Base-by-base conservation (phyloP, 2,329 filamentous ascomycete genomes). In the Mycosphaerella sp. region DNA sequence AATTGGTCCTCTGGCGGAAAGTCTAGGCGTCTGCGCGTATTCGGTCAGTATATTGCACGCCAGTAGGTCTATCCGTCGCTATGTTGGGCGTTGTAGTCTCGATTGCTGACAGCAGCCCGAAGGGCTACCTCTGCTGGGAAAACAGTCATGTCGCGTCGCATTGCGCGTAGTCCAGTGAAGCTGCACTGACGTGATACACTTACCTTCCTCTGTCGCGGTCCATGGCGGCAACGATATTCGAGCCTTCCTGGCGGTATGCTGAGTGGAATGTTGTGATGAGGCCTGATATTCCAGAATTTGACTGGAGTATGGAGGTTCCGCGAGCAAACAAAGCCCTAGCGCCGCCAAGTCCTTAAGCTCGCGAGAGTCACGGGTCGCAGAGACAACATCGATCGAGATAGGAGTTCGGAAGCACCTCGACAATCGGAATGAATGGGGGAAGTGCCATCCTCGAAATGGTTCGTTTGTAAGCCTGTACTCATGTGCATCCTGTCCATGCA, bases 201-300 rank as follows among this genome's bases (percentile, higher is more conserved):
- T 67, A 75, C 73, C 73, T 74, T 65, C 73, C 12, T 11, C 12
- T 65, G 43, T 73, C 71, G 51, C 71, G 68, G 56, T 74, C 72
- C 64, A 66, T 66, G 52, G 21, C 53, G 52, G 39, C 47, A 47
- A 36, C 36, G 29, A 41, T 40, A 42, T 29, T 14, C 7, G 9
- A 44, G 40, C 38, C 32, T n/a, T 38, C 7, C 42, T 12, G 12
- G 9, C 7, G 11, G 12, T 23, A 44, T 29, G 42, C 17, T 44
- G 42, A 38, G 4, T 44, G 42, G 31, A 31, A 41, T 47, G 41
- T 34, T 29, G 3, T 47, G 23, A 7, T 48, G 43, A 23, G 11
- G 47, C 51, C 29, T 48, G 14, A 43, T 45, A 32, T 41, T 23
- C 43, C 29, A 43, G 31, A 34, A 39, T 29, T 29, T 29, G 26